Evolutionary conservation across 2,329 filamentous ascomycete species (phyloP), one percentile per base, ranked within the genome.

Genomic region (Exophiala xenobiotica): DNA sequence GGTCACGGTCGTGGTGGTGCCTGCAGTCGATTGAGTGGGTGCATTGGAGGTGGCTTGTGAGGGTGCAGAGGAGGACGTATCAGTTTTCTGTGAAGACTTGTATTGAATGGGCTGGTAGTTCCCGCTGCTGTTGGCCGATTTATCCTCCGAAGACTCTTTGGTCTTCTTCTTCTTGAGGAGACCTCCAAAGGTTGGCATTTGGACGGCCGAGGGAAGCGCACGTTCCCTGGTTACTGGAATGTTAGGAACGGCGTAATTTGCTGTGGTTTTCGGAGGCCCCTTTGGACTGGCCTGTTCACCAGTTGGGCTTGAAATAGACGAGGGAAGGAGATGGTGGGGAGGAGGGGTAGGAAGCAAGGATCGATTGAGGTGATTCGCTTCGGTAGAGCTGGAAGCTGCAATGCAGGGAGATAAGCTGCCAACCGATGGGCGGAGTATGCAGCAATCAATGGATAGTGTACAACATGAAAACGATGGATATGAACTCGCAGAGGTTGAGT

Each of bases 111-210:
- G 48, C 33, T 58, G 56, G 49, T 56, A 56, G 49, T 51, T 57
- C 31, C 48, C 54, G 18, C 49, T 42, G 45, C 47, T 42, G 45
- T 52, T 43, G 26, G 47, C 47, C 20, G 51, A 33, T 77, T 65
- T 65, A 65, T 65, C 61, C 68, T 69, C 74, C 63, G 74, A 71
- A 65, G 84, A 87, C 78, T 96, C 90, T 83, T 90, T 95, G 76
- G 90, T 95, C 82, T 90, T 86, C 82, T 95, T 96, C 83, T 96
- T 97, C 82, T 96, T 96, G 70, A 97, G 83, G 70, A 96, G 90
- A 47, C 70, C 70, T 73, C 90, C 90, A 78, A 96, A 82, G 73
- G 83, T 88, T 85, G 91, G 93, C 93, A 99, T 97, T 72, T 53
- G 49, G 52, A 46, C 45, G 46, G 29, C 40, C 49, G 42, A 43